A percentile compares a stretch with the other conserved stretches of the same genome.
Conservation (phyloP, 495 filamentous ascomycete species). For the Endocarpon pusillum region DNA sequence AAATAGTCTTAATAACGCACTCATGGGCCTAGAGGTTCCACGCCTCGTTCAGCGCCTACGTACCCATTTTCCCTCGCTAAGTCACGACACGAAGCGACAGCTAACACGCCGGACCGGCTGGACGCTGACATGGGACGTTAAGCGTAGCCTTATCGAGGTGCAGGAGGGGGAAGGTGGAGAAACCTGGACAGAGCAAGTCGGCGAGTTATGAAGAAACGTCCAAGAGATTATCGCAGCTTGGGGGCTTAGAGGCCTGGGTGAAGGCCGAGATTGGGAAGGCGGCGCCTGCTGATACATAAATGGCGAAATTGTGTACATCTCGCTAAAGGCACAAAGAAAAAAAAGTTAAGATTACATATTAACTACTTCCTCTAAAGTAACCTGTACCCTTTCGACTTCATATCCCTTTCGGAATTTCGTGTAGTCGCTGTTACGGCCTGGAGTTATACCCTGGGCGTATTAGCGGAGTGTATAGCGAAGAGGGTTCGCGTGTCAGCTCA, state of each 20-base stretch:
- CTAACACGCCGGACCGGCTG: slow-evolving; percentile 58
- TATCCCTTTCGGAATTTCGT: too few relatives aligned
- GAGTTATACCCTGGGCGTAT: too few relatives aligned
- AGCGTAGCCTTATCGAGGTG: slow-evolving; percentile 38
- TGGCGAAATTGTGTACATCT: too few relatives aligned
- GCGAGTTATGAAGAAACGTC: slow-evolving; percentile 55
- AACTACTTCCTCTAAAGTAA: too few relatives aligned
- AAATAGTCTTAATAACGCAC: slow-evolving; percentile 85
- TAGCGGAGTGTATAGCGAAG: too few relatives aligned
- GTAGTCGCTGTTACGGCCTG: too few relatives aligned
- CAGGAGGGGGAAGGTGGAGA: slow-evolving; percentile 36
- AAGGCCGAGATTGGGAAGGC: slow-evolving; percentile 39
- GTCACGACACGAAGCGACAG: slow-evolving; percentile 25
- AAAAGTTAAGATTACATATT: too few relatives aligned
- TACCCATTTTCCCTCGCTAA: slow-evolving; percentile 20
- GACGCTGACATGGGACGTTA: slow-evolving; percentile 61
- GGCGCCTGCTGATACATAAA: too few relatives aligned
- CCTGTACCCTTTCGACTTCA: too few relatives aligned
- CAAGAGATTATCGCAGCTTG: slow-evolving; percentile 58
- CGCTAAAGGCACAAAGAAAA: too few relatives aligned
- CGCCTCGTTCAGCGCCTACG: slow-evolving; percentile 51
- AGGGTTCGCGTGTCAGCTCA: too few relatives aligned
- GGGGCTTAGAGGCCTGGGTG: slow-evolving; percentile 57
- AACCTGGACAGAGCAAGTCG: slow-evolving; percentile 50
- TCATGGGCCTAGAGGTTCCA: slow-evolving; percentile 74